Base-by-base conservation (phyloP, 768 basidiomycete genomes). In the Phaeolepiota aurea region DNA sequence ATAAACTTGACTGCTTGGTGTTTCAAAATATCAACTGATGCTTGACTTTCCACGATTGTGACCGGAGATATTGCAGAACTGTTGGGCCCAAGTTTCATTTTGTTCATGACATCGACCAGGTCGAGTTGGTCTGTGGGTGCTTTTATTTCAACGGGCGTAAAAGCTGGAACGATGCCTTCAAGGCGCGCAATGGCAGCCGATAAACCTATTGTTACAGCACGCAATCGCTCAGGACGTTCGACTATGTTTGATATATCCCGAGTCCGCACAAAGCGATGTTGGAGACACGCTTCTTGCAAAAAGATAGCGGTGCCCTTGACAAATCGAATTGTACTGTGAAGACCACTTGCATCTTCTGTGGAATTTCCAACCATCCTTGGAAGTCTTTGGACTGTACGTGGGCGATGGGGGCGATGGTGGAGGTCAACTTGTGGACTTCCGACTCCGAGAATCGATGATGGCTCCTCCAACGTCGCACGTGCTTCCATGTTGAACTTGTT, bases 191-290 rank as follows among this genome's bases (percentile, higher is more conserved):
- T 68, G 0, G 84, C 87, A 4, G 85, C 84, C 2, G 90, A 73
- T 5, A 96, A 68, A 1, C 93, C 94, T 3, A 87, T 53, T 48
- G 81, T 78, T 37, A 97, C 77, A 0, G 92, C 92, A 37, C 82
- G 76, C 19, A 98, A 64, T 16, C 94, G 78, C 55, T 96, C 87
- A 0, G 93, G 93, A 7, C 89, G 73, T 56, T 98, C 94, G n/a
- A 93, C 77, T 40, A 96, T 81, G 33, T 69, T 66, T 1, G 86
- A 87, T 0, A 68, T 66, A 50, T 89, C 82, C 37, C 74, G 70
- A 12, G 80, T 78, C 12, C 92, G 81, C 40, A 92, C 88, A 52
- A 79, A 94, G 36, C 65, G 72, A 53, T 90, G 87, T 43, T 76
- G 65, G 13, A 79, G 68, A 54, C 87, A 88, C 12, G 76, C 73